Base-by-base conservation (phyloP, 2,329 filamentous ascomycete species). In the Hysterium pulicare region DNA sequence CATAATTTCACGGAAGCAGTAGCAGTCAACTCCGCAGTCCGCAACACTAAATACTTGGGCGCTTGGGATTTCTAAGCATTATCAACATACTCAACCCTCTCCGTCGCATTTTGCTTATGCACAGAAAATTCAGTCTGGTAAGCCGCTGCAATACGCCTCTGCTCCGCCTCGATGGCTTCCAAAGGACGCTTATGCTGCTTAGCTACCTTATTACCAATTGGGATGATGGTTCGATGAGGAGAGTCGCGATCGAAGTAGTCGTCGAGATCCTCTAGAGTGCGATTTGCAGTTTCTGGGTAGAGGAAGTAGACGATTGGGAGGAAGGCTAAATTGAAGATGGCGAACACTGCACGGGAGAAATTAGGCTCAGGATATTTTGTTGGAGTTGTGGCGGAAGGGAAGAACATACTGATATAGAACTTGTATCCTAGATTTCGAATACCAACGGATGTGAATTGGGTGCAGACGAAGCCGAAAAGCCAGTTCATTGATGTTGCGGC, bases 401-500 rank as follows among this genome's bases (percentile, higher is more conserved):
- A 28, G n/a, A 3, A 19, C 34, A 41, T 47, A 20, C 47, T 40
- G 37, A 51, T 47, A 41, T 70, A 73, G 44, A 73, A 72, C 0
- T 57, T 59, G 69, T 70, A 74, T 4, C 55, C 50, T 1, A 74
- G 51, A 43, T 67, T 65, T 23, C 70, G 58, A 16, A 71, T 61
- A 1, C 68, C 70, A 3, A 64, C 55, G 40, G 71, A 71, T n/a
- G 71, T 74, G 47, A 71, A 70, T 47, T 73, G 70, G 1, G 66
- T 67, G 6, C 71, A 68, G 5, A 69, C 64, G 40, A 73, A 74
- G 6, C 67, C 67, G 26, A 60, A 59, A 7, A 72, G 52, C 71
- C 70, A 73, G 46, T 74, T 73, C 1, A 69, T 71, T 0, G 70
- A 68, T 1, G 71, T 72, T 0, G 70, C 70, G 0, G 70, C 70